Evolutionary conservation across 768 basidiomycete genomes (phyloP).

Genomic region (Collybiopsis luxurians): DNA sequence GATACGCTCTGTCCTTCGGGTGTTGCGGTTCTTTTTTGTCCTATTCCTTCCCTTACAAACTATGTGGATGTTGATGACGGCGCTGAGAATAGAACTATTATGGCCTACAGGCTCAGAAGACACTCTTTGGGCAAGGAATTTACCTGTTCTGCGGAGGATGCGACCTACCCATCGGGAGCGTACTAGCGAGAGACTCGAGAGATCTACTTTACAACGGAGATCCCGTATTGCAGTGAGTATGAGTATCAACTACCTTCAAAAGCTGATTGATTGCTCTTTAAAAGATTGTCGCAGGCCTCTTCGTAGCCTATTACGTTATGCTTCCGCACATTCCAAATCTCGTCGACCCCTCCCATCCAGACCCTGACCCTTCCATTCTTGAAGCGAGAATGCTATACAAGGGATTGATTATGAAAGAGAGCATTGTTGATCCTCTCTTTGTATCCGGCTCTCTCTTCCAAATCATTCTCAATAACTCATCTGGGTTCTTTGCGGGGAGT

Average conservation of each 20-base stretch:
- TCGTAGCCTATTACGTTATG: not conserved
- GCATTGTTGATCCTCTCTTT: slow-evolving; percentile 30
- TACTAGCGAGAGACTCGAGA: not conserved
- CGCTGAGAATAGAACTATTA: not conserved
- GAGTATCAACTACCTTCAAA: not conserved
- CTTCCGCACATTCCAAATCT: not conserved
- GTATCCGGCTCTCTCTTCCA: slow-evolving; percentile 24
- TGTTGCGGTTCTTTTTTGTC: not conserved
- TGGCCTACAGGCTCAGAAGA: not conserved
- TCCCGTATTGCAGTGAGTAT: not conserved
- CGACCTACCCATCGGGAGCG: not conserved
- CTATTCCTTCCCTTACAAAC: not conserved
- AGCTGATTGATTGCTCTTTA: not conserved
- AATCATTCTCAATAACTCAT: slow-evolving; percentile 19
- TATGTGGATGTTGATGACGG: not conserved
- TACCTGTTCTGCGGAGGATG: not conserved
- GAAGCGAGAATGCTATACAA: not conserved
- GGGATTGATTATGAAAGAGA: not conserved
- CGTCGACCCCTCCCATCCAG: not conserved
- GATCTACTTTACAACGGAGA: not conserved
- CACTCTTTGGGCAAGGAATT: not conserved
- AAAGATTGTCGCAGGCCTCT: not conserved
- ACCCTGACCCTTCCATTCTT: not conserved
- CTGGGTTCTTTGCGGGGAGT: not conserved
- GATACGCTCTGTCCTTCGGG: not conserved